Base-by-base conservation (phyloP, 75 land plant species). In the Chamaecyparis obtusa region DNA sequence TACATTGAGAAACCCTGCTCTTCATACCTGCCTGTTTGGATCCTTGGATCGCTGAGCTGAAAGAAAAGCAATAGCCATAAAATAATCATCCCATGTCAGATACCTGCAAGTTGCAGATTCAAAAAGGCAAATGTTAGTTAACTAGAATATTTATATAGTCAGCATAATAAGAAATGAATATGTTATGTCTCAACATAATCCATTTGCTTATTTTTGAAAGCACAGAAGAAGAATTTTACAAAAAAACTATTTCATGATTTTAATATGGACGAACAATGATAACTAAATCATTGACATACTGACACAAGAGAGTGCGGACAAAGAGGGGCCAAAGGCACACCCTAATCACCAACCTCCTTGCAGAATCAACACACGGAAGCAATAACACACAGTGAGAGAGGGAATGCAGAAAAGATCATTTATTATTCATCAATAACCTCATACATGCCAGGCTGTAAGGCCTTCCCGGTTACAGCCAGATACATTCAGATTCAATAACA, bases 51-150 rank as follows among this genome's bases (percentile, higher is more conserved):
- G 92, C 83, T 93, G 88, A 77, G 99, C 98, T 39, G 99, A 96
- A 16, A 97, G 93, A 86, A 97, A 96, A 6, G 99, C 99, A 86
- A 97, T 95, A 44, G 99, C 94, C 98, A 97, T 96, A 90, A 97
- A 97, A 86, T 97, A 97, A 87, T 97, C 99, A 92, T 97, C 99
- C 99, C 99, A 97, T 1, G 98, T 93, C 88, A 97, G 84, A 81
- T 96, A 97, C 74, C 99, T 97, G 90, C 88, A 85, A 74, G 32
- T 36, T n/a, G 32, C 30, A 81, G 51, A 81, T 81, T 35, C 43
- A 87, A 36, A 57, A 43, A 85, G 30, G 36, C 84, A 88, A 19
- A 39, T 48, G n/a, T 41, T 37, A 48, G 51, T 11, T 35, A 39
- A 87, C 21, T 8, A 43, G 7, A 8, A 30, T 46, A 32, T 41